Evolutionary conservation across 306 rosid genomes (phyloP).

Genomic region (Trifolium fragiferum): DNA sequence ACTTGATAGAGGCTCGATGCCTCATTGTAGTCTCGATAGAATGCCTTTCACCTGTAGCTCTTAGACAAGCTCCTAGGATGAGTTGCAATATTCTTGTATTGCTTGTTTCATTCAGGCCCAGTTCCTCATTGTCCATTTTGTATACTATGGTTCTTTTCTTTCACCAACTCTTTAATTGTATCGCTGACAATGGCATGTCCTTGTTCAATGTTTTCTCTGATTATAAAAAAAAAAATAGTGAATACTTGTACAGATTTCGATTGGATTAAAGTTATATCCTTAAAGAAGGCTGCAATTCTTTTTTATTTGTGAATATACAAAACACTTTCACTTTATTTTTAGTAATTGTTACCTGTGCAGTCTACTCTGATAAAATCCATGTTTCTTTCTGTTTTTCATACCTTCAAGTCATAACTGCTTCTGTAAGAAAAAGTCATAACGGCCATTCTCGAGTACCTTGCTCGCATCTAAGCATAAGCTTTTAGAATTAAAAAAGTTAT

Average conservation of each 20-base stretch:
- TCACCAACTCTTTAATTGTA: not conserved
- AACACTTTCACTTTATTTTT: not conserved
- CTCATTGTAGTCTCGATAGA: not conserved
- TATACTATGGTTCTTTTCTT: not conserved
- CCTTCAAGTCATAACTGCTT: not conserved
- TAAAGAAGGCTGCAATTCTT: conserved; percentile 25
- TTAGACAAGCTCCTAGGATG: conserved; percentile 7
- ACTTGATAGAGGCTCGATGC: not conserved
- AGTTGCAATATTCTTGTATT: conserved; percentile 26
- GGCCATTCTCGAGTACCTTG: not conserved
- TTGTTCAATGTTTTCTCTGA: not conserved
- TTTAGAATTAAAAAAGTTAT: conserved; percentile 23
- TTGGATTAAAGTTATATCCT: conserved; percentile 3
- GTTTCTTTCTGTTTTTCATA: conserved; percentile 17
- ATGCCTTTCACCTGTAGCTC: conserved; percentile 27
- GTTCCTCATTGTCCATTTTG: conserved; percentile 11
- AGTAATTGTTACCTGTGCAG: not conserved
- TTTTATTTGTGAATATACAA: conserved; percentile 25
- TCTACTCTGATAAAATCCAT: not conserved
- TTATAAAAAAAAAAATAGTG: not conserved
- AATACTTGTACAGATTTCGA: not conserved
- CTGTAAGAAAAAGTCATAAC: not conserved
- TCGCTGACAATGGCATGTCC: not conserved
- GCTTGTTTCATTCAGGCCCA: conserved; percentile 11
- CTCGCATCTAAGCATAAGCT: not conserved